Evolutionary conservation across 306 rosid species (phyloP), one percentile per base, ranked within the genome.

Genomic region (Astragalus glycyphyllos): DNA sequence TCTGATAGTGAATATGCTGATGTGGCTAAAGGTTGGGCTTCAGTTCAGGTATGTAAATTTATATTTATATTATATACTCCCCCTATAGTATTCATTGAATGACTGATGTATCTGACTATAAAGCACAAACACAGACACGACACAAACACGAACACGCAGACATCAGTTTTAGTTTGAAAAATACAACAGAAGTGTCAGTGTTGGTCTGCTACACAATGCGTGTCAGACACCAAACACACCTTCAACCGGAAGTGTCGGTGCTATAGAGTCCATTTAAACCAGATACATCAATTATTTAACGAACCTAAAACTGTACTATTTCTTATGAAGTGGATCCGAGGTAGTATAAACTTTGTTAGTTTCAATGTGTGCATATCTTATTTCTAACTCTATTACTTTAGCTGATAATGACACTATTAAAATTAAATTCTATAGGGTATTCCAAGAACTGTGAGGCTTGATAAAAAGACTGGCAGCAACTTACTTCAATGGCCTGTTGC

Each of bases 401-500:
- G 5, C 16, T 58, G 38, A 41, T 9, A 11, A 50, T 11, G 14
- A 37, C 4, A 62, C 0, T 37, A 41, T 46, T 40, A 20, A 51
- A 17, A 64, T 48, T 8, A 51, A 35, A 53, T 44, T 79, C 46
- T 46, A 40, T 67, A 92, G 98, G 59, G 92, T 31, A 80, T 94
- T 74, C 98, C 98, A 31, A 87, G 98, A 79, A 94, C 94, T 14
- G 74, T 90, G 71, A 16, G 12, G 61, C 81, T 88, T 50, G 98
- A 94, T 63, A 78, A 32, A 69, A 94, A 90, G 84, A 90, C 97
- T 5, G 87, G 90, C 1, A 77, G 81, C 76, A 81, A 89, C 59
- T 84, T 94, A 66, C 85, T 94, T 51, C 98, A 94, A 67, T 90
- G 97, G 98, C 98, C 98, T 35, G 90, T 94, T 72, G 84, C 75